Evolutionary conservation across 306 rosid genomes (phyloP).

Genomic region (Prinsepia uniflora): DNA sequence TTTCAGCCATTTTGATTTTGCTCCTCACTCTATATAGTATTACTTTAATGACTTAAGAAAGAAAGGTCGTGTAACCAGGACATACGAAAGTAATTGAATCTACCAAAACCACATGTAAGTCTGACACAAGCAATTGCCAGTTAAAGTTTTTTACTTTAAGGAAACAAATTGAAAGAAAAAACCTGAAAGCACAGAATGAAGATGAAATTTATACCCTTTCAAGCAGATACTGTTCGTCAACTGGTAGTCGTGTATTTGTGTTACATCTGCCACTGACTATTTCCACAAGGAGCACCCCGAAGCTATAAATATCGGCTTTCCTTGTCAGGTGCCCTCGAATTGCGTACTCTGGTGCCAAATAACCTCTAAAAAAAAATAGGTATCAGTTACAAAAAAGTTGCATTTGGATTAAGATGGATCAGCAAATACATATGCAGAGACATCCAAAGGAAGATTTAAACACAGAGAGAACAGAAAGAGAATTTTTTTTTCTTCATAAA

Average conservation of each 20-base stretch:
- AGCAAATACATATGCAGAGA: background rate
- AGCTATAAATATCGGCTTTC: conserved; percentile 86
- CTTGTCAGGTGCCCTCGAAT: conserved; percentile 75
- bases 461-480: conserved; percentile 1
- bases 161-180: conserved; percentile 4
- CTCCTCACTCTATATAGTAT: background rate
- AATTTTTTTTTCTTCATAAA: background rate
- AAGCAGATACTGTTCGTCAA: conserved; percentile 70
- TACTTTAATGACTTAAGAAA: background rate
- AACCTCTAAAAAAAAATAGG: conserved; percentile 58
- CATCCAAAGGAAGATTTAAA: conserved; percentile 2
- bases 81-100: background rate
- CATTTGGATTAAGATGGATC: background rate
- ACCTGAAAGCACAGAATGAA: background rate
- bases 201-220: conserved; percentile 63
- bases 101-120: background rate
- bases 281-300: conserved; percentile 85
- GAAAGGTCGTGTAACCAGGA: background rate
- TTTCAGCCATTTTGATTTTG: background rate
- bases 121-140: background rate
- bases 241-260: conserved; percentile 64
- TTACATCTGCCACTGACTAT: conserved; percentile 83
- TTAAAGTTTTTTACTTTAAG: background rate
- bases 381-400: conserved; percentile 10
- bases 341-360: conserved; percentile 97